These are phyloP conservation scores for Hibiscus trionum DNA, from an alignment of 345 rosid genomes.

Conservation along the genomic window DNA sequence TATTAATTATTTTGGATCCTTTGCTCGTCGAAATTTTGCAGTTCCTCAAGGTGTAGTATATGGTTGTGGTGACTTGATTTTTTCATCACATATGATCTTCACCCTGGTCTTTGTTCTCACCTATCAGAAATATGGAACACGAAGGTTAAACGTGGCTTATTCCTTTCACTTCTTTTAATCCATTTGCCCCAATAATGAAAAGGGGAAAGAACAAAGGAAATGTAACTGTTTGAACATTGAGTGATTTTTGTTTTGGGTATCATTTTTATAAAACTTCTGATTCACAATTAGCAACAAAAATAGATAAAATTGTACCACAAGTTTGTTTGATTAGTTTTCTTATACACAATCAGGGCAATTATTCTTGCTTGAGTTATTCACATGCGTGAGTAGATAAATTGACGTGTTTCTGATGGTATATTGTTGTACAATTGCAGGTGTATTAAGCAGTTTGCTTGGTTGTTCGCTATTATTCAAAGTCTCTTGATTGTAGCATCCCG, in stretches of 20 bases:
- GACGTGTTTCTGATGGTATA: background rate
- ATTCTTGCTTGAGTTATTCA: background rate
- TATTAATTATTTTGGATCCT: background rate
- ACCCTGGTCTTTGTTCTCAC: slow-evolving; percentile 65
- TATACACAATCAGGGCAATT: background rate
- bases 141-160: slow-evolving; percentile 34
- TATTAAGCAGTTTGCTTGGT: slow-evolving; percentile 67
- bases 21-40: slow-evolving; percentile 26
- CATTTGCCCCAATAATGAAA: background rate
- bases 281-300: background rate
- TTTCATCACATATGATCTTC: slow-evolving; percentile 91
- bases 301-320: background rate
- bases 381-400: background rate
- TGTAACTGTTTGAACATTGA: background rate
- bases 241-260: background rate
- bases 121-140: slow-evolving; percentile 60
- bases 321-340: background rate
- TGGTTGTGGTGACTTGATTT: slow-evolving; percentile 87
- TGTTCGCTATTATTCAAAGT: slow-evolving; percentile 65
- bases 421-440: slow-evolving; percentile 35
- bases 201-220: background rate
- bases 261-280: background rate
- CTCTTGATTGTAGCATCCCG: slow-evolving; percentile 69
- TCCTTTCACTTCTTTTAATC: background rate
- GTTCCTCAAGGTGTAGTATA: slow-evolving; percentile 65